Percentiles rank a stretch among this genome's conserved stretches.
These are phyloP conservation scores for Phycomyces blakesleeanus DNA, from an alignment of 192 early-diverging fungal genomes.

Conservation along the genomic window DNA sequence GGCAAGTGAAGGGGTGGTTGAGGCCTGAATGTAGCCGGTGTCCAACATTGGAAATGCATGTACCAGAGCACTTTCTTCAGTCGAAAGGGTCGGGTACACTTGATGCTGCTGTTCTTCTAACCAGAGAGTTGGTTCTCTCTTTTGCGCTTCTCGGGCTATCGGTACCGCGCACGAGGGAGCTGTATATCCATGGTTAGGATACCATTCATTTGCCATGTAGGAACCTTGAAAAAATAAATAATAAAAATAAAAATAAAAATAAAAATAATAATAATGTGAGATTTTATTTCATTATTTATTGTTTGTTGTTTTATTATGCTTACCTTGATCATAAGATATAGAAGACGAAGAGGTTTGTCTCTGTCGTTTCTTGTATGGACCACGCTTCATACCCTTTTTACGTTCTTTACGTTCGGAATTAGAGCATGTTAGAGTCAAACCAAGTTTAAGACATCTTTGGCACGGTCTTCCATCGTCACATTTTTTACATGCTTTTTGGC, in stretches of 20 bases:
- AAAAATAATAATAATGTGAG: no score
- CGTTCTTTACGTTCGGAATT: constrained; percentile 79
- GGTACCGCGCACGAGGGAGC: background rate
- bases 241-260: no score
- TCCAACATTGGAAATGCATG: background rate
- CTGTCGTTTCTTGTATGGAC: constrained; percentile 70
- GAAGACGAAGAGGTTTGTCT: background rate
- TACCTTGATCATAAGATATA: background rate
- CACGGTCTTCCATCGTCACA: constrained; percentile 86
- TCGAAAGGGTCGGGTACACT: background rate
- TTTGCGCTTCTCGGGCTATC: background rate
- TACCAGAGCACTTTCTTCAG: background rate
- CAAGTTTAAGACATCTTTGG: constrained; percentile 71
- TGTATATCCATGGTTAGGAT: background rate
- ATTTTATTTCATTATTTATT: no score
- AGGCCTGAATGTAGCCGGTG: background rate
- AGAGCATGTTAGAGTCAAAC: constrained; percentile 60
- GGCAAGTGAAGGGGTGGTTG: background rate
- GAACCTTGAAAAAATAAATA: background rate
- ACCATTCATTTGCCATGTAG: background rate
- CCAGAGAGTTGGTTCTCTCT: background rate
- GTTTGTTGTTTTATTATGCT: no score
- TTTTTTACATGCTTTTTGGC: constrained; percentile 89
- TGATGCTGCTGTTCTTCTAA: background rate
- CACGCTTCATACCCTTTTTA: constrained; percentile 81